Evolutionary conservation across 192 early-diverging fungal species (phyloP).

Genomic region (Coemansia sp.): DNA sequence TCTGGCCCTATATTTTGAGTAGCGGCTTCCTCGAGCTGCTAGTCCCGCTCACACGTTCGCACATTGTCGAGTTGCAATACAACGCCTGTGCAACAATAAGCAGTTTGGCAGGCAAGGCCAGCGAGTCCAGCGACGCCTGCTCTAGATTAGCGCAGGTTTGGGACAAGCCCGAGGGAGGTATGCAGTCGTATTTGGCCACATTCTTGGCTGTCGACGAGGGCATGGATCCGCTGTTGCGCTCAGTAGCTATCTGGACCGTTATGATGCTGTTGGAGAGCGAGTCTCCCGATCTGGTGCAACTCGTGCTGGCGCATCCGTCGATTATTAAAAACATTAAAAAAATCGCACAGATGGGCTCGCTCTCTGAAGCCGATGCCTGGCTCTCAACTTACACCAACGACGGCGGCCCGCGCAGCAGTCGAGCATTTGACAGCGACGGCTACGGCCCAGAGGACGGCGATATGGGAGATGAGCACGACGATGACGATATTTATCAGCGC

Average conservation of each 20-base stretch:
- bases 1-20: conserved; percentile 63
- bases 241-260: conserved; percentile 84
- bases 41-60: conserved; percentile 58
- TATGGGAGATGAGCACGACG: conserved; percentile 28
- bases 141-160: conserved; percentile 66
- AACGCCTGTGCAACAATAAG: conserved; percentile 78
- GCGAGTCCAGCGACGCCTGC: conserved; percentile 52
- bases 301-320: conserved; percentile 48
- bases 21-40: conserved; percentile 66
- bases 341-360: conserved; percentile 28
- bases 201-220: conserved; percentile 61
- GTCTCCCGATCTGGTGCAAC: conserved; percentile 41
- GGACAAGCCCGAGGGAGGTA: conserved; percentile 61
- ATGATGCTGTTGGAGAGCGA: conserved; percentile 69
- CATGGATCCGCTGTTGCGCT: conserved; percentile 70
- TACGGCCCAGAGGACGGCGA: conserved; percentile 21
- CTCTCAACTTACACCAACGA: conserved; percentile 36
- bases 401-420: conserved; percentile 35
- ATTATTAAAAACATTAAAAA: conserved; percentile 49
- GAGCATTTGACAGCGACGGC: conserved; percentile 26
- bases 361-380: conserved; percentile 19
- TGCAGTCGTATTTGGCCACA: conserved; percentile 68
- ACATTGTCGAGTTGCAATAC: conserved; percentile 63
- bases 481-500: conserved; percentile 40
- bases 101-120: conserved; percentile 59